Evolutionary conservation across 345 rosid genomes (phyloP), one percentile per base, ranked within the genome.

Genomic region (Eucalyptus curtisii): DNA sequence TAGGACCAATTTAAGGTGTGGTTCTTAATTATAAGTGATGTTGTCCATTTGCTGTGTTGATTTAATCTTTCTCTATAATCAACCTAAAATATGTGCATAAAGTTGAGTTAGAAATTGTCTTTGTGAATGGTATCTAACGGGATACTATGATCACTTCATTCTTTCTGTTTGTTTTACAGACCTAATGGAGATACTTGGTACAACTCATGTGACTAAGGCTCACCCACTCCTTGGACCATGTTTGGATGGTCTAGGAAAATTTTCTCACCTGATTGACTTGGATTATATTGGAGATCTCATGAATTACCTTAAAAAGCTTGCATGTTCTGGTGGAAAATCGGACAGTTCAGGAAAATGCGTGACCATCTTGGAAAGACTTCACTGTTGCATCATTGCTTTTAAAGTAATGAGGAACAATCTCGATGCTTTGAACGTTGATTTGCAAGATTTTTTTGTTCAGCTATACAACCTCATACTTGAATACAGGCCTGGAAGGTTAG

Each of bases 401-500:
- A 97, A 93, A 94, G 98, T 97, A 90, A 98, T 97, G 98, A 97
- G 94, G 94, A 96, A 90, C 92, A 98, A 98, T 92, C 97, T 98
- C 42, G 97, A 97, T 91, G 99, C 99, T 89, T 91, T 96, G 92
- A 97, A 97, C 91, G 99, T 97, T 53, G 99, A 98, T 93, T 92
- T 98, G 90, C 99, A 98, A 90, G 99, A 95, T 52, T 96, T 97
- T 90, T 97, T 95, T 90, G 92, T 96, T 89, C 99, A 96, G 93
- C 95, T 98, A 49, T 98, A 96, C 95, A 98, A 95, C 91, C 95
- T 96, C 87, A 90, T 97, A 71, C 95, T 97, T 17, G 98, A 98
- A 90, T 98, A 95, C 90, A 95, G 97, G 88, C 98, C 99, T 91
- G 99, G 98, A 93, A 96, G 99, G 99, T 98, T 91, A 88, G 96